Evolutionary conservation across 2,329 filamentous ascomycete species (phyloP), one percentile per base, ranked within the genome.

Genomic region (Alternaria sp.): DNA sequence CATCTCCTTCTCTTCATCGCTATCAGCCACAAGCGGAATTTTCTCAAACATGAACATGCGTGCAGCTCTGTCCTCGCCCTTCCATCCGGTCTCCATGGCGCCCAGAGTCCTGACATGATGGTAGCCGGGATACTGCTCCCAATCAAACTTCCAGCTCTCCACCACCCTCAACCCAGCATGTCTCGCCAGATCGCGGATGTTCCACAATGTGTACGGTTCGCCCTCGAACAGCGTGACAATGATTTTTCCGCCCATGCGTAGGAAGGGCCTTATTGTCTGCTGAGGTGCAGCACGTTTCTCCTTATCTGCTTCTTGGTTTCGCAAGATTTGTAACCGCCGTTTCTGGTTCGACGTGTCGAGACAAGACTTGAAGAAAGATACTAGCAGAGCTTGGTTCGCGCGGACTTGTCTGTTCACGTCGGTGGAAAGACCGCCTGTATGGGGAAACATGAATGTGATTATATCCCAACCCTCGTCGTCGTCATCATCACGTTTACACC

Each of bases 381-480:
- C 74, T 14, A 74, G 64, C 60, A 77, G 73, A 53, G 57, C 71
- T 63, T 75, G 74, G 81, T 99, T 98, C 78, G 92, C 88, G 58
- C 95, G 89, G 14, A 97, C 93, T 81, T 99, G 95, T 36, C 95
- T 86, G 82, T 97, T 97, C 57, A 97, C 91, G 81, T 98, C 94
- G 69, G 91, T 98, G 66, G 88, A 91, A 72, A 96, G 90, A 46
- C 95, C 95, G 65, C 95, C 95, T 4, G 96, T 91, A 81, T 99
- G 95, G 36, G 95, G 95, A 79, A 99, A 99, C 84, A 97, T 97
- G 87, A 98, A 99, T 67, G 94, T 85, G 64, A 98, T 90, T 58
- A 88, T 86, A 78, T 97, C 89, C 84, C 91, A 94, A 4, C 82
- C 79, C 11, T 62, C 71, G 58, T 69, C 72, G 6, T 20, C 60